Evolutionary conservation across 805 yeast genomes (phyloP).

Genomic region (Wickerhamomyces chambardii): DNA sequence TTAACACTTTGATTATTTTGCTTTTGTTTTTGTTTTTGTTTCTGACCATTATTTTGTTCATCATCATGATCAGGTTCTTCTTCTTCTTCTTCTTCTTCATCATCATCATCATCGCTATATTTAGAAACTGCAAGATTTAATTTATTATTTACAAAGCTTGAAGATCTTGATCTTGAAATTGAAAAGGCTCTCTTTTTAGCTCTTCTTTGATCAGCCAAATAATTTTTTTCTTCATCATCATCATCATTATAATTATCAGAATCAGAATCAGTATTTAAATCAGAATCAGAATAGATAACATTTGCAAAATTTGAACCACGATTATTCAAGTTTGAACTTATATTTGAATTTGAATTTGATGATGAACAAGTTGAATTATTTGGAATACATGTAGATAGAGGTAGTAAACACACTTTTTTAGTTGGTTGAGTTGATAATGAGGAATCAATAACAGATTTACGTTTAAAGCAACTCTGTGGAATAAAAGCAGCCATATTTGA

Average conservation of each 20-base stretch:
- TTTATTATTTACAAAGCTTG: conserved; percentile 9
- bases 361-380: no score
- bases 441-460: not conserved
- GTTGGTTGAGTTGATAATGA: no score
- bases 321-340: no score
- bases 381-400: no score
- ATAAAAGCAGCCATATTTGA: not conserved
- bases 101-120: conserved; percentile 17
- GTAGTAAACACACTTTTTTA: not conserved
- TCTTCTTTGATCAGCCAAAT: conserved; percentile 14
- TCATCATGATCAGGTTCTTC: not conserved
- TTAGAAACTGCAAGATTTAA: conserved; percentile 17
- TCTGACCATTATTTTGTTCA: no score
- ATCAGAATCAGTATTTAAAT: conserved; percentile 7
- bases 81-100: conserved; percentile 1
- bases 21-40: no score
- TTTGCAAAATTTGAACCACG: no score
- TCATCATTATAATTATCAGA: conserved; percentile 12
- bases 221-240: conserved; percentile 13
- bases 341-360: no score
- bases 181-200: conserved; percentile 18
- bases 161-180: conserved; percentile 13
- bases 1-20: no score
- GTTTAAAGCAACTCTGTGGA: not conserved
- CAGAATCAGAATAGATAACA: no score